A percentile compares a stretch with the other conserved stretches of the same genome.
Evolutionary conservation across 306 rosid genomes (phyloP).

Genomic region (Sicyos edulis): DNA sequence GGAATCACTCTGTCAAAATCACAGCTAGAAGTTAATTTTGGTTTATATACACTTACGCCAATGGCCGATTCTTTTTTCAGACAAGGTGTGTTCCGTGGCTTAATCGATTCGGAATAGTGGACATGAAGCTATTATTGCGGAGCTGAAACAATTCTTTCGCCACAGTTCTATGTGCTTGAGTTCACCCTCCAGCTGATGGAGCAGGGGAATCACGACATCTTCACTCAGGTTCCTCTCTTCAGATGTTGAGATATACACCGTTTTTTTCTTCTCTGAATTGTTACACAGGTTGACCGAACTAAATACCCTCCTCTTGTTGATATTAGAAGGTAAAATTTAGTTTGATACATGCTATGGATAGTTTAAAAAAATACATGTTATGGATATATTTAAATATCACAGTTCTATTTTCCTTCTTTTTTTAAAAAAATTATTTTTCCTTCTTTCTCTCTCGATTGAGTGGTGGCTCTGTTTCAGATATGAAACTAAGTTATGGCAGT

Average conservation of each 20-base stretch:
- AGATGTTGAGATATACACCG: constrained; percentile 6
- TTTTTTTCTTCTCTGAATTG: neutral
- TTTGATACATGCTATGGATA: constrained; percentile 10
- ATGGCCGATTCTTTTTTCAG: constrained; percentile 36
- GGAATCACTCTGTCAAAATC: neutral
- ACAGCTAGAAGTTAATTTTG: neutral
- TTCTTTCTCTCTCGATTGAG: neutral
- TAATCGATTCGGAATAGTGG: constrained; percentile 25
- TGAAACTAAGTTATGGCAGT: neutral
- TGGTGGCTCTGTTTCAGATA: neutral
- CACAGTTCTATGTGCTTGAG: constrained; percentile 8
- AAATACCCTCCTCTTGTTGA: constrained; percentile 23
- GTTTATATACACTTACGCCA: constrained; percentile 16
- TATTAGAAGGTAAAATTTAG: constrained; percentile 12
- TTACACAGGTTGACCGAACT: constrained; percentile 15
- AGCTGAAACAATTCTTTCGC: constrained; percentile 13
- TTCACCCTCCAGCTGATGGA: neutral
- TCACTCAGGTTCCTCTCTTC: neutral
- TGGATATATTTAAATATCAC: constrained; percentile 12
- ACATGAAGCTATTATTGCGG: neutral
- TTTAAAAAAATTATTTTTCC: no score
- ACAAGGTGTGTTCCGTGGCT: constrained; percentile 79
- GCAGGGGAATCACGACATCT: neutral
- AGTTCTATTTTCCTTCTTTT: neutral
- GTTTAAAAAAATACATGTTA: neutral